Conservation (phyloP, 805 yeast species). For the Wickerhamomyces subpelliculosus region DNA sequence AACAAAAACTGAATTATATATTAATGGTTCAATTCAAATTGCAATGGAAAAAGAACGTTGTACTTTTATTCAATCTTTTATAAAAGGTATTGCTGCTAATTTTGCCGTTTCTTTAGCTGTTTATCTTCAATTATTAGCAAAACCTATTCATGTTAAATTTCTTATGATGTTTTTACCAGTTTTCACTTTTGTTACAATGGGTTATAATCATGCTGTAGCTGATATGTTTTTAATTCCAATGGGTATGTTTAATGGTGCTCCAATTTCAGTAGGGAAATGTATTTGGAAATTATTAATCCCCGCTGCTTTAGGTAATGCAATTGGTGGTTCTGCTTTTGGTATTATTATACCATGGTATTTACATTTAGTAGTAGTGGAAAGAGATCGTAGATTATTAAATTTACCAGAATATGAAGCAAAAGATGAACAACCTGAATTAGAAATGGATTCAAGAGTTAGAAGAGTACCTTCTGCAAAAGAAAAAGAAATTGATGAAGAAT, state of each 20-base stretch:
- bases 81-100: slow-evolving; percentile 73
- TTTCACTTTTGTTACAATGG: slow-evolving; percentile 71
- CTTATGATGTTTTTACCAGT: slow-evolving; percentile 59
- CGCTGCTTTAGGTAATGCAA: slow-evolving; percentile 64
- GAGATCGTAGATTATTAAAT: slow-evolving; percentile 53
- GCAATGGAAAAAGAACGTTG: slow-evolving; percentile 36
- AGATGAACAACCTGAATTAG: slow-evolving; percentile 77
- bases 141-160: slow-evolving; percentile 72
- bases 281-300: slow-evolving; percentile 73
- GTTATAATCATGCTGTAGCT: slow-evolving; percentile 77
- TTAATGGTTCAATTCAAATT: slow-evolving; percentile 41
- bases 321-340: slow-evolving; percentile 73
- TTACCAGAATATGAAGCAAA: slow-evolving; percentile 64
- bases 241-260: slow-evolving; percentile 63
- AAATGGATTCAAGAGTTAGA: slow-evolving; percentile 73
- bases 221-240: slow-evolving; percentile 67
- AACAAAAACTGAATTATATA: slow-evolving; percentile 33
- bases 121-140: slow-evolving; percentile 70
- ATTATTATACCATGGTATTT: slow-evolving; percentile 63
- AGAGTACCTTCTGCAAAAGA: slow-evolving; percentile 34
- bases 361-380: slow-evolving; percentile 66
- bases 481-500: background rate
- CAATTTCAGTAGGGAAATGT: slow-evolving; percentile 52
- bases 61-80: slow-evolving; percentile 53
- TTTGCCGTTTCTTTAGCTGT: slow-evolving; percentile 72